phyloP scores from a whole-genome alignment of 2,329 filamentous ascomycete species.

The Coniochaeta sp. region DNA sequence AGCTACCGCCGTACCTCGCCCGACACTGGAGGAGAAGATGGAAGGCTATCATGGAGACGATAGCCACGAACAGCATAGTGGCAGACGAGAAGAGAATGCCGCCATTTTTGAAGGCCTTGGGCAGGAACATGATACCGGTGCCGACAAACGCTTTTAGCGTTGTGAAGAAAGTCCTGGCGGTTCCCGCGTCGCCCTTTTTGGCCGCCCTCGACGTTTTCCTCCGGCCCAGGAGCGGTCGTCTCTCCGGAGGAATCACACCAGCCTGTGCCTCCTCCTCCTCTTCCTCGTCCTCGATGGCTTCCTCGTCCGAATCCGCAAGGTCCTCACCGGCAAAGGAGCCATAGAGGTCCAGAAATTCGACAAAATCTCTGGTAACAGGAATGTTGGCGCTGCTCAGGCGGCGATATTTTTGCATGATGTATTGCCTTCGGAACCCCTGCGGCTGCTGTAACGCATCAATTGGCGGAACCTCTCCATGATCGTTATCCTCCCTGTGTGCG shows the following conservation, averaged over 20 bases:
- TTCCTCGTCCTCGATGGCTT: constrained; percentile 42
- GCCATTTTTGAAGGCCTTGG: constrained; percentile 72
- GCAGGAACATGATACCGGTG: constrained; percentile 75
- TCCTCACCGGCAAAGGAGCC: constrained; percentile 73
- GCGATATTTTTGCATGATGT: constrained; percentile 27
- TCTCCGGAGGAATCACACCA: constrained; percentile 31
- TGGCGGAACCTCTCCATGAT: constrained; percentile 10
- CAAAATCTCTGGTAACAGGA: constrained; percentile 61
- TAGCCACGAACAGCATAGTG: constrained; percentile 56
- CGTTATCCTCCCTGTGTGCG: neutral
- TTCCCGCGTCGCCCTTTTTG: constrained; percentile 55
- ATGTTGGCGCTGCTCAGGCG: constrained; percentile 32
- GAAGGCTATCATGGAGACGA: constrained; percentile 64
- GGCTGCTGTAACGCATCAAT: constrained; percentile 32
- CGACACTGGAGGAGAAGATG: constrained; percentile 64
- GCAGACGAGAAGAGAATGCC: constrained; percentile 69
- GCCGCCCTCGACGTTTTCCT: constrained; percentile 33
- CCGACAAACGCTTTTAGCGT: constrained; percentile 72
- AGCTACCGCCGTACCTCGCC: constrained; percentile 56
- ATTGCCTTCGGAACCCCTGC: constrained; percentile 42
- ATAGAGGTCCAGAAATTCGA: constrained; percentile 69
- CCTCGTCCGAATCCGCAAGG: constrained; percentile 50
- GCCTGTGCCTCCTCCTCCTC: constrained; percentile 15
- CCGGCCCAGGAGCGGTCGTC: constrained; percentile 51
- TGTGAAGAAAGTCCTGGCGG: constrained; percentile 70